A percentile compares a stretch with the other conserved stretches of the same genome.
Conservation (phyloP, 495 filamentous ascomycete genomes). For the Ascodesmis nigricans region DNA sequence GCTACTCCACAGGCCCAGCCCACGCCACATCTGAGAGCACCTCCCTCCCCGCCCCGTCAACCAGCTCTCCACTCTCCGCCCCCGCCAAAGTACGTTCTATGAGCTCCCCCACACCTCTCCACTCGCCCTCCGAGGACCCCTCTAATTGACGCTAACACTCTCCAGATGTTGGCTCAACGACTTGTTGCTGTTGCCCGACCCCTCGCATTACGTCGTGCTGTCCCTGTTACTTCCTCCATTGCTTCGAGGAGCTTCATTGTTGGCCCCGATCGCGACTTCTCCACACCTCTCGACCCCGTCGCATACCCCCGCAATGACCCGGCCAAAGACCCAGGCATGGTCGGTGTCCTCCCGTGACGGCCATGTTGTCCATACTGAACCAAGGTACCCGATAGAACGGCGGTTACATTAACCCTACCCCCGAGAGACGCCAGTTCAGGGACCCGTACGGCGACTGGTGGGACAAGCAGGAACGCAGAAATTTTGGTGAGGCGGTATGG, state of each 20-base stretch:
- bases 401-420: slow-evolving; percentile 72
- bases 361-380: slow-evolving; percentile 1
- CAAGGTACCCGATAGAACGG: slow-evolving; percentile 83
- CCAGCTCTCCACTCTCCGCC: too few relatives aligned
- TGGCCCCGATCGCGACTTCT: slow-evolving; percentile 8
- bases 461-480: slow-evolving; percentile 90
- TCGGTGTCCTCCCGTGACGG: too few relatives aligned
- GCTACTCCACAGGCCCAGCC: too few relatives aligned
- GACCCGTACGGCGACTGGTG: slow-evolving; percentile 92
- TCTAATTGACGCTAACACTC: neutral
- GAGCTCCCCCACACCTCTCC: too few relatives aligned
- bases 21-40: too few relatives aligned
- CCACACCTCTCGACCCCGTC: slow-evolving; percentile 3
- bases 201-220: slow-evolving; percentile 20
- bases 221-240: slow-evolving; percentile 9
- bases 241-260: slow-evolving; percentile 9
- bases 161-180: slow-evolving; percentile 27
- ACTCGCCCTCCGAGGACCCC: too few relatives aligned
- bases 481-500: slow-evolving; percentile 63
- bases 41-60: too few relatives aligned
- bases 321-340: slow-evolving; percentile 16
- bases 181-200: slow-evolving; percentile 26
- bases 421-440: slow-evolving; percentile 63
- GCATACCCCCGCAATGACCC: slow-evolving; percentile 12
- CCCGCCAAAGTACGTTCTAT: too few relatives aligned